Base-by-base conservation (phyloP, 2,329 filamentous ascomycete species). In the Monilinia fructigena region DNA sequence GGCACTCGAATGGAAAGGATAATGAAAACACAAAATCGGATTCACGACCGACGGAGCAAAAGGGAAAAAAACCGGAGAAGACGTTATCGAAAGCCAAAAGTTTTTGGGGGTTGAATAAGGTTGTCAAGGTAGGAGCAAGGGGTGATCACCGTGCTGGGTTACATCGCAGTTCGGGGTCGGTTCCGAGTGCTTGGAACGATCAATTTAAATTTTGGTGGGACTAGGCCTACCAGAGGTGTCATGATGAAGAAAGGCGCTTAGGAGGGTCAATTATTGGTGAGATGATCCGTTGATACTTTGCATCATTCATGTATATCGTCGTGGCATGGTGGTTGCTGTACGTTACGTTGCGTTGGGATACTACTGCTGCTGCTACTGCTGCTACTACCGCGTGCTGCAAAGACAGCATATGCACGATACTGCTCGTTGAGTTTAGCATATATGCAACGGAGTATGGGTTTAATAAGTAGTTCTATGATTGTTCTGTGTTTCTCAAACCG, bases 121-220 rank as follows among this genome's bases (percentile, higher is more conserved):
- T 65, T 38, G 63, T 58, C 47, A 65, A 50, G 47, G 47, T 18
- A 45, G 40, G 23, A 60, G 8, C 55, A 65, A 59, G 45, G 55
- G 47, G 23, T 60, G 28, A 65, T 38, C 23, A 48, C 4, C n/a
- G 18, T 50, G 38, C 7, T 23, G 55, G 10, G 55, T 60, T 60
- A 20, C 35, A 60, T 60, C 60, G 54, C 55, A 65, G 50, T 28
- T 59, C 54, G 35, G 55, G 55, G 23, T 53, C 38, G 45, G 63
- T 65, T 53, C 63, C 63, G 55, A 65, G 23, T 60, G 55, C 55
- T 60, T 53, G 63, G 63, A 60, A 52, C 31, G 63, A 59, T 65
- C n/a, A 28, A 23, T 55, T 16, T 12, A 26, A 40, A 26, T 4
- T 47, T 38, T 35, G 40, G 28, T 47, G 38, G 53, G 40, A 35